Evolutionary conservation across 2,329 filamentous ascomycete genomes (phyloP), one percentile per base, ranked within the genome.

Genomic region (Aphanocladium album): DNA sequence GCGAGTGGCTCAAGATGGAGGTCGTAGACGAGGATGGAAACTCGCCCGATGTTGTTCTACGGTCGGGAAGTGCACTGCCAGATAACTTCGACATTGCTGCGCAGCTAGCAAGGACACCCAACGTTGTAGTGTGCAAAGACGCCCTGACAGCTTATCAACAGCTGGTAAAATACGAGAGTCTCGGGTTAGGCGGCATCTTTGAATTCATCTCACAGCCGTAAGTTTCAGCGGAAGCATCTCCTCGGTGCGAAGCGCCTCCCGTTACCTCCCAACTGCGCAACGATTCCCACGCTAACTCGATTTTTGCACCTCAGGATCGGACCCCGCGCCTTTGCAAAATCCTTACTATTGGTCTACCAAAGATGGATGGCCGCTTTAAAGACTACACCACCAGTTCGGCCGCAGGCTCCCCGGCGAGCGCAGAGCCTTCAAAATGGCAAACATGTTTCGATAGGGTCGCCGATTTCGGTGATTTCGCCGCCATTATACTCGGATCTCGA

Each of bases 261-360:
- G 17, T 12, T 19, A 2, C 30, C 30, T 14, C 16, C 6, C 5
- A n/a, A 21, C 5, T 23, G 19, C 8, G 9, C 19, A 19, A 35
- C 6, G 33, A 6, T 35, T 35, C 16, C 27, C n/a, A n/a, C n/a
- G 43, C 43, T 46, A 46, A 46, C 21, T 46, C 2, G 50, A 21
- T 12, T 23, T 25, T 23, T n/a, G n/a, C n/a, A n/a, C n/a, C n/a
- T 12, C 49, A 75, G 73, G 3, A 65, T 73, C 4, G 74, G 74
- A 0, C 73, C 74, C 5, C 72, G 73, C 21, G 75, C 75, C 60
- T 66, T 76, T n/a, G 72, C 72, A 7, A 69, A 70, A n/a, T 65
- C 70, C 2, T n/a, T 53, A 4, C 35, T 53, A 14, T 30, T 53
- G 17, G 50, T 19, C 27, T 53, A 37, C 23, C 17, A 25, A 23